These are phyloP conservation scores for Cochlearia excelsa DNA, from an alignment of 345 rosid species.

Conservation along the genomic window DNA sequence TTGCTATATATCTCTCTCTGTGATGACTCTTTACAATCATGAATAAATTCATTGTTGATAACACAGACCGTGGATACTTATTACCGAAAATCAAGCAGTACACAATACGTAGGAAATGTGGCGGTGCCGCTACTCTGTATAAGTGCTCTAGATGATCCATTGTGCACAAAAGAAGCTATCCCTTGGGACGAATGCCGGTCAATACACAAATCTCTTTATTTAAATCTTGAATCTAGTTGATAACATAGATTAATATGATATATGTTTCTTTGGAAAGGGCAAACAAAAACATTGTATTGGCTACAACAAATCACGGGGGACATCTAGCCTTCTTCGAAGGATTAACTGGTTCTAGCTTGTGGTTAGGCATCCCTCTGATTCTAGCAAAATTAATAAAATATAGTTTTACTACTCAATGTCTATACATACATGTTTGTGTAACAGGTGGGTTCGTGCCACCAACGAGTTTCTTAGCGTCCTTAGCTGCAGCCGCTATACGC, in stretches of 20 bases:
- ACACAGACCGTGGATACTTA: conserved; percentile 80
- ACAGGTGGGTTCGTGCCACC: conserved; percentile 90
- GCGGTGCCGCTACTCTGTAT: conserved; percentile 79
- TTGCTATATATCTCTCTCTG: no score
- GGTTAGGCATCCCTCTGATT: conserved; percentile 41
- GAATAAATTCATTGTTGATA: conserved; percentile 6
- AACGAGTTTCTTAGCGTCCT: conserved; percentile 68
- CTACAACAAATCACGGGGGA: conserved; percentile 74
- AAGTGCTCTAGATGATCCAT: conserved; percentile 89
- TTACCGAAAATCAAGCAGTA: conserved; percentile 79
- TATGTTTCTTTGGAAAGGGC: conserved; percentile 43
- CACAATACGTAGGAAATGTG: conserved; percentile 56
- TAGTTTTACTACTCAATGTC: not conserved
- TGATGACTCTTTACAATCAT: not conserved
- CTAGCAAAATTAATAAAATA: not conserved
- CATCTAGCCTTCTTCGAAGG: conserved; percentile 94
- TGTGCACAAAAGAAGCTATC: conserved; percentile 88
- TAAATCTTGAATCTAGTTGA: conserved; percentile 8
- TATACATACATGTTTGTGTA: conserved; percentile 4
- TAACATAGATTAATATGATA: conserved; percentile 1
- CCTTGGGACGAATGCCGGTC: conserved; percentile 98
- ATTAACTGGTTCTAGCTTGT: conserved; percentile 55
- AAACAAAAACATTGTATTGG: conserved; percentile 74
- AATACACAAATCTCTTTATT: not conserved
- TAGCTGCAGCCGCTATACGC: conserved; percentile 62